Evolutionary conservation across 2,329 filamentous ascomycete species (phyloP).

Genomic region (Phialocephala subalpina): DNA sequence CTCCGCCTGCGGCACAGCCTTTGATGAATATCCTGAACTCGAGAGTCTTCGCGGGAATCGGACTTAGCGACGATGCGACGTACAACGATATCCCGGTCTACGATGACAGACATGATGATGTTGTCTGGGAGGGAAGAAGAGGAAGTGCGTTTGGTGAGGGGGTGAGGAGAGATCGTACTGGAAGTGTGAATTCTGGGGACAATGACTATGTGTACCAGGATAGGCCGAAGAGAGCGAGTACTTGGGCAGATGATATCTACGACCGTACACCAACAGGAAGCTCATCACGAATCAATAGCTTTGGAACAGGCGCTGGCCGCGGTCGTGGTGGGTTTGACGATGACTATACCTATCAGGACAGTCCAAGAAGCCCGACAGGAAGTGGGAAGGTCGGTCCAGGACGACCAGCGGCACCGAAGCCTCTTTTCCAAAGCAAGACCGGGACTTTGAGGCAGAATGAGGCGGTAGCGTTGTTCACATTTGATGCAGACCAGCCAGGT

Average conservation of each 20-base stretch:
- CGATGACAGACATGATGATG: conserved; percentile 81
- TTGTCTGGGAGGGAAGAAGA: conserved; percentile 81
- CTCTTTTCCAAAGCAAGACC: conserved; percentile 73
- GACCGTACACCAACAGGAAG: conserved; percentile 60
- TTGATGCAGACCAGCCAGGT: conserved; percentile 91
- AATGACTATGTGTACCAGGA: conserved; percentile 54
- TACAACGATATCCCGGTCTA: conserved; percentile 96
- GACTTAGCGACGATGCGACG: conserved; percentile 67
- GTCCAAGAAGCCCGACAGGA: conserved; percentile 43
- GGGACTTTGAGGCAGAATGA: conserved; percentile 73
- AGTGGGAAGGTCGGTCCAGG: conserved; percentile 63
- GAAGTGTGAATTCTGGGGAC: conserved; percentile 48
- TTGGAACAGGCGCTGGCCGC: conserved; percentile 36
- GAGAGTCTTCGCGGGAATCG: conserved; percentile 78
- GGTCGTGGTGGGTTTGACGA: conserved; percentile 54
- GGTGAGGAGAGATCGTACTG: conserved; percentile 57
- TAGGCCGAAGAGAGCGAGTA: conserved; percentile 67
- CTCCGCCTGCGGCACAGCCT: conserved; percentile 83
- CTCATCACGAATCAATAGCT: conserved; percentile 36
- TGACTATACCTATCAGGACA: conserved; percentile 64
- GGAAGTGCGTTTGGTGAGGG: conserved; percentile 78
- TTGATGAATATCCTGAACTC: conserved; percentile 88
- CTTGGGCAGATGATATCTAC: conserved; percentile 81
- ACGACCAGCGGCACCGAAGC: conserved; percentile 88
- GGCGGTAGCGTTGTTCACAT: conserved; percentile 90